These are phyloP conservation scores for Nigrospora oryzae DNA, from an alignment of 2,329 filamentous ascomycete species.

Conservation along the genomic window DNA sequence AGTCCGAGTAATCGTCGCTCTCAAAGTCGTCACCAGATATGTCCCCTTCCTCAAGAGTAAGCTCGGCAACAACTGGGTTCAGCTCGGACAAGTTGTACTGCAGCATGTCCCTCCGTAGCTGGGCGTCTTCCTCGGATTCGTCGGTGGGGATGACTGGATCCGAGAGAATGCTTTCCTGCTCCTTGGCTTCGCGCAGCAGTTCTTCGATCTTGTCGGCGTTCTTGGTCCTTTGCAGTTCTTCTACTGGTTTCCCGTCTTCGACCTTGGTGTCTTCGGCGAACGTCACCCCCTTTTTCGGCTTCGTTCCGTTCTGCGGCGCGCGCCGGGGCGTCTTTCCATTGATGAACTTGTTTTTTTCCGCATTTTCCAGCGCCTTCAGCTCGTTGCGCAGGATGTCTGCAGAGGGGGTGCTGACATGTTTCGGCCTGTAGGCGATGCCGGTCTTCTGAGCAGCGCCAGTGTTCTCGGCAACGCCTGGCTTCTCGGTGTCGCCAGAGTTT, in stretches of 20 bases:
- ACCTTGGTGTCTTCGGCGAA: conserved; percentile 54
- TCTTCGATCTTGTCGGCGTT: conserved; percentile 42
- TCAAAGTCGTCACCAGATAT: conserved; percentile 43
- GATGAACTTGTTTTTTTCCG: background rate
- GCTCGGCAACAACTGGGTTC: conserved; percentile 83
- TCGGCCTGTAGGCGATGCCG: too few species aligned
- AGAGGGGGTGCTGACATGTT: background rate
- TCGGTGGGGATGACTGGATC: conserved; percentile 58
- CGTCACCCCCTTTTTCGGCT: conserved; percentile 46
- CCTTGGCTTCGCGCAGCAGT: conserved; percentile 47
- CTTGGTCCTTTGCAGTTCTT: conserved; percentile 23
- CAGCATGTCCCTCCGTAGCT: conserved; percentile 79
- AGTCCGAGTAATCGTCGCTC: conserved; percentile 41
- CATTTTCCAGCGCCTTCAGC: background rate
- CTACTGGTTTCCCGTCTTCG: conserved; percentile 9
- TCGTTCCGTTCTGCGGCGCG: background rate
- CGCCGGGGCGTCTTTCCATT: background rate
- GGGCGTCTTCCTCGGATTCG: conserved; percentile 74
- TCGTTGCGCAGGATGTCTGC: background rate
- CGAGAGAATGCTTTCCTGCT: conserved; percentile 40
- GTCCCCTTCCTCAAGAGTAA: conserved; percentile 70
- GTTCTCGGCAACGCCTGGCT: background rate
- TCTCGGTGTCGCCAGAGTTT: conserved; percentile 3
- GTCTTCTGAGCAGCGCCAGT: background rate
- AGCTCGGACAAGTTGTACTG: conserved; percentile 84